phyloP scores from a whole-genome alignment of 2,329 filamentous ascomycete genomes.

The Colletotrichum plurivorum region DNA sequence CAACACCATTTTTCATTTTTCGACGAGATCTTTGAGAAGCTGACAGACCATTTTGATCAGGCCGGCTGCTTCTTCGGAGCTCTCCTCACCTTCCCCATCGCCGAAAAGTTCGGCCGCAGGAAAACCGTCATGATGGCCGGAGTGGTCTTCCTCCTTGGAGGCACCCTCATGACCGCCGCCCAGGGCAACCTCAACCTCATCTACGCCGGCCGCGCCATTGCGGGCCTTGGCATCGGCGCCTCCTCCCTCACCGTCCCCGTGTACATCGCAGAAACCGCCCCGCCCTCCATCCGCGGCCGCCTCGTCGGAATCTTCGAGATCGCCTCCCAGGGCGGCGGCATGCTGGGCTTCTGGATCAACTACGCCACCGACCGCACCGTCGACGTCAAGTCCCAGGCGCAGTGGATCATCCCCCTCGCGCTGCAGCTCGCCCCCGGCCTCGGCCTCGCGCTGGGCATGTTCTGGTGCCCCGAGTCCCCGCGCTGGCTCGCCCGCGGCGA shows the following conservation, averaged over 20 bases:
- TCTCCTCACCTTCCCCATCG: slow-evolving; percentile 59
- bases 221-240: slow-evolving; percentile 66
- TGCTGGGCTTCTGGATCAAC: slow-evolving; percentile 60
- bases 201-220: slow-evolving; percentile 64
- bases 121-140: slow-evolving; percentile 61
- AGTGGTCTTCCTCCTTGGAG: slow-evolving; percentile 56
- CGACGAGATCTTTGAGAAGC: not conserved
- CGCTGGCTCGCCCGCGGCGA: slow-evolving; percentile 53
- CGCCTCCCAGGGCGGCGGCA: slow-evolving; percentile 60
- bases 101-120: slow-evolving; percentile 62
- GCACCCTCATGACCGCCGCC: slow-evolving; percentile 51
- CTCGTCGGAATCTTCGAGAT: slow-evolving; percentile 68
- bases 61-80: slow-evolving; percentile 58
- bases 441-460: slow-evolving; percentile 51
- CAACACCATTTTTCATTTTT: too few relatives aligned
- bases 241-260: slow-evolving; percentile 63
- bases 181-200: slow-evolving; percentile 54
- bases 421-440: slow-evolving; percentile 58
- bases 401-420: slow-evolving; percentile 60
- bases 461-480: slow-evolving; percentile 56
- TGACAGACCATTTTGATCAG: slow-evolving; percentile 44
- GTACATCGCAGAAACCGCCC: slow-evolving; percentile 59
- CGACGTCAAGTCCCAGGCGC: slow-evolving; percentile 36
- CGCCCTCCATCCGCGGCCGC: slow-evolving; percentile 65
- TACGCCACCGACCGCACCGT: slow-evolving; percentile 42